These are phyloP conservation scores for Didymella glomerata DNA, from an alignment of 2,329 filamentous ascomycete species.

Conservation along the genomic window DNA sequence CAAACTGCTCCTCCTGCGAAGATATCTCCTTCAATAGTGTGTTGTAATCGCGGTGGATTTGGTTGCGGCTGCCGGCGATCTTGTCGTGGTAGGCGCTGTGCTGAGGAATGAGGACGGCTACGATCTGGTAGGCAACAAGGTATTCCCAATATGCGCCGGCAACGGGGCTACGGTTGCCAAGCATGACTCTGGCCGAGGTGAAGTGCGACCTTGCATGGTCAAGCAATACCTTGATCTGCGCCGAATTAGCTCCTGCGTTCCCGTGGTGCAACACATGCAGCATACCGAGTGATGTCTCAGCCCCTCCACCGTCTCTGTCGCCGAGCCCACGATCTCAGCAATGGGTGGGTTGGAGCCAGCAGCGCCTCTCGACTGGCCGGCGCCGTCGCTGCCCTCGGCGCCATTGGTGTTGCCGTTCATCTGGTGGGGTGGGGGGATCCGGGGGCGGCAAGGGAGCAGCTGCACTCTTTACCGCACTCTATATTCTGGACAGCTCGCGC, in stretches of 20 bases:
- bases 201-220: constrained; percentile 53
- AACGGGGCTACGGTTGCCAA: constrained; percentile 58
- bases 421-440: constrained; percentile 29
- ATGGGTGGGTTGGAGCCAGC: constrained; percentile 51
- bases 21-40: constrained; percentile 41
- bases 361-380: constrained; percentile 31
- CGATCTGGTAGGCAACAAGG: constrained; percentile 80
- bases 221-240: constrained; percentile 53
- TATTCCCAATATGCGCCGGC: constrained; percentile 86
- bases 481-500: constrained; percentile 30
- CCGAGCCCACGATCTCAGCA: constrained; percentile 54
- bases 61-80: constrained; percentile 64
- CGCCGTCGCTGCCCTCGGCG: constrained; percentile 34
- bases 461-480: constrained; percentile 51
- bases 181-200: constrained; percentile 63
- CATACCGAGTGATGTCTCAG: constrained; percentile 43
- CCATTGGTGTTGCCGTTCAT: constrained; percentile 47
- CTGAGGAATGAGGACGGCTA: constrained; percentile 76
- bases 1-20: constrained; percentile 54
- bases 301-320: constrained; percentile 47
- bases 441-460: constrained; percentile 49
- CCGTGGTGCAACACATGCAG: not conserved
- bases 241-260: constrained; percentile 26
- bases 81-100: constrained; percentile 75
- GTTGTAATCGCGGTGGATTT: constrained; percentile 59